Evolutionary conservation across 2,329 filamentous ascomycete species (phyloP).

Genomic region (Fusarium cyanostomum): DNA sequence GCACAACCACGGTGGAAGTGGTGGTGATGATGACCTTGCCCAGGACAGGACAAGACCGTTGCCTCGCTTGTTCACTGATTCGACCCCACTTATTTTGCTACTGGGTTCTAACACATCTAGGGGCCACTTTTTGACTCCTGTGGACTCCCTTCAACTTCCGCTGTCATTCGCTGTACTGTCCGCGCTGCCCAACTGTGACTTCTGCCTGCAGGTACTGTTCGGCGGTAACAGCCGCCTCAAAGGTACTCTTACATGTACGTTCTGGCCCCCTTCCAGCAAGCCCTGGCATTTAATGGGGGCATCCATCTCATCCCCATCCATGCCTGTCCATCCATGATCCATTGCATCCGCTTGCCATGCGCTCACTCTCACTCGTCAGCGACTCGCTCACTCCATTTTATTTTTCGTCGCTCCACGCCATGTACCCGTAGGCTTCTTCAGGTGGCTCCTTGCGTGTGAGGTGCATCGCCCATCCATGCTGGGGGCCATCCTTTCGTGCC

Average conservation of each 20-base stretch:
- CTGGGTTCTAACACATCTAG: constrained; percentile 31
- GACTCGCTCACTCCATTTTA: constrained; percentile 21
- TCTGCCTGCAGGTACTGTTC: constrained; percentile 18
- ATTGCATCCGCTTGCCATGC: constrained; percentile 9
- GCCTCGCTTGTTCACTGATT: constrained; percentile 26
- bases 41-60: constrained; percentile 14
- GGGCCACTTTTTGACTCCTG: constrained; percentile 22
- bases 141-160: constrained; percentile 6
- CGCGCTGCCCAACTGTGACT: constrained; percentile 7
- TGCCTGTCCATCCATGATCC: constrained; percentile 7
- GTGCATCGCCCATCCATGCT: constrained; percentile 29
- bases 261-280: neutral
- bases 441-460: constrained; percentile 33
- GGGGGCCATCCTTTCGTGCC: neutral
- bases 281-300: neutral
- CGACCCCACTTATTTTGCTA: constrained; percentile 24
- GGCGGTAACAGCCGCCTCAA: neutral
- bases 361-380: constrained; percentile 25
- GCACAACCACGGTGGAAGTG: constrained; percentile 34
- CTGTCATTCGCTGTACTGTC: constrained; percentile 27
- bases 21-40: constrained; percentile 24
- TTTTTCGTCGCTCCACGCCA: constrained; percentile 21
- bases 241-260: neutral
- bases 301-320: constrained; percentile 1
- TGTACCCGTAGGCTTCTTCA: constrained; percentile 36